Base-by-base conservation (phyloP, 2,329 filamentous ascomycete species). In the Fusarium metavorans region DNA sequence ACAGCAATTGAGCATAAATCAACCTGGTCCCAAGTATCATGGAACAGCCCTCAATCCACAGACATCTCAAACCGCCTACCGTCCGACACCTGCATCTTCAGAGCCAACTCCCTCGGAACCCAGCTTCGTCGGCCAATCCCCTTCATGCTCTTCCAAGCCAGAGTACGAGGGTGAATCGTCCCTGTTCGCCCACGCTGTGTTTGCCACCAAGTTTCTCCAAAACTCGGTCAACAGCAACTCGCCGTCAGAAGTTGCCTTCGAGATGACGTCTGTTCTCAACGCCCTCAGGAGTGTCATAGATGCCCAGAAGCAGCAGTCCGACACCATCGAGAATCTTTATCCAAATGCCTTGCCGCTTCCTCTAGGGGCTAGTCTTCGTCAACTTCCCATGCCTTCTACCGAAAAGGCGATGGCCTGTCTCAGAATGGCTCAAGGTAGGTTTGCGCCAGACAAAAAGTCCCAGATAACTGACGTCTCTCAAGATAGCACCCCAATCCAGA, bases 151-250 rank as follows among this genome's bases (percentile, higher is more conserved):
- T 27, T 37, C 54, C 9, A 57, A 39, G 2, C 54, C 54, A 39
- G 54, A 57, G 34, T 57, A 57, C 20, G 54, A 57, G 20, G 54
- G 54, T 8, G 54, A 57, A 2, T 57, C 54, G 4, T 57, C 54
- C 0, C 34, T 57, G 14, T 37, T 57, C 11, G 54, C 77, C 1
- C 77, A 78, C 13, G 72, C 77, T 3, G 69, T 76, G 3, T 76
- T 74, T 10, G 78, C 78, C 2, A 74, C 69, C 10, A 68, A 27
- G 25, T 78, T 79, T 35, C 67, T 79, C 8, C 74, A 78, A 45
- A 72, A 72, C 27, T 72, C 73, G 27, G 66, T 79, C 27, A 70
- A 43, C 37, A 74, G 66, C 41, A 73, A 67, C 10, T 63, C 67
- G 3, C 63, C 66, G 2, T 56, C 65, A 2, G 68, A 76, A 5